phyloP scores from a whole-genome alignment of 192 early-diverging fungal species.

The Pilaira anomala region DNA sequence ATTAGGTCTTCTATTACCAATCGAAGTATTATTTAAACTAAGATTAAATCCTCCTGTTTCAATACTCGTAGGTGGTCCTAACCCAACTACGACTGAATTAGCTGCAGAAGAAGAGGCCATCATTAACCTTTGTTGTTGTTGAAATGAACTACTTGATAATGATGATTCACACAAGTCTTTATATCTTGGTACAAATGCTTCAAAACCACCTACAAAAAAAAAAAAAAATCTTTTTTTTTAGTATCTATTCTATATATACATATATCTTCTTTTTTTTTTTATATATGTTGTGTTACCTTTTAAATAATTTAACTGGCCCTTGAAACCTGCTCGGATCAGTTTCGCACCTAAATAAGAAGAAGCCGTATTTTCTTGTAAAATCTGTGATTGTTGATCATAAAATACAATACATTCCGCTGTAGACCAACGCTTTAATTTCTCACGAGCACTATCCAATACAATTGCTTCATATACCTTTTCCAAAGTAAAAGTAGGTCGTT shows the following conservation, averaged over 20 bases:
- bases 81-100: too few relatives aligned
- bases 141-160: neutral
- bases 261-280: neutral
- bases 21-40: neutral
- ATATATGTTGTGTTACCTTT: slow-evolving; percentile 35
- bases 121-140: neutral
- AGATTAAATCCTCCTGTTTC: too few relatives aligned
- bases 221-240: too few relatives aligned
- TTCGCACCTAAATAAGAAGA: slow-evolving; percentile 58
- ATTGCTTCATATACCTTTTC: slow-evolving; percentile 61
- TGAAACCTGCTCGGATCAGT: slow-evolving; percentile 52
- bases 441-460: slow-evolving; percentile 47
- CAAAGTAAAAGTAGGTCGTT: slow-evolving; percentile 58
- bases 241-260: slow-evolving; percentile 2
- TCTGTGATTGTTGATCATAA: slow-evolving; percentile 59
- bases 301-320: slow-evolving; percentile 42
- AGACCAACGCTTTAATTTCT: slow-evolving; percentile 51
- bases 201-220: slow-evolving; percentile 46
- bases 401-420: slow-evolving; percentile 59
- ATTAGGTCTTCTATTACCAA: neutral
- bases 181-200: slow-evolving; percentile 31
- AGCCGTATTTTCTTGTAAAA: slow-evolving; percentile 45
- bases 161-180: slow-evolving; percentile 1
- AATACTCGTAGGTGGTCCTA: slow-evolving; percentile 10
- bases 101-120: neutral